phyloP scores from a whole-genome alignment of 148 eudicot species.

The Talinum fruticosum region DNA sequence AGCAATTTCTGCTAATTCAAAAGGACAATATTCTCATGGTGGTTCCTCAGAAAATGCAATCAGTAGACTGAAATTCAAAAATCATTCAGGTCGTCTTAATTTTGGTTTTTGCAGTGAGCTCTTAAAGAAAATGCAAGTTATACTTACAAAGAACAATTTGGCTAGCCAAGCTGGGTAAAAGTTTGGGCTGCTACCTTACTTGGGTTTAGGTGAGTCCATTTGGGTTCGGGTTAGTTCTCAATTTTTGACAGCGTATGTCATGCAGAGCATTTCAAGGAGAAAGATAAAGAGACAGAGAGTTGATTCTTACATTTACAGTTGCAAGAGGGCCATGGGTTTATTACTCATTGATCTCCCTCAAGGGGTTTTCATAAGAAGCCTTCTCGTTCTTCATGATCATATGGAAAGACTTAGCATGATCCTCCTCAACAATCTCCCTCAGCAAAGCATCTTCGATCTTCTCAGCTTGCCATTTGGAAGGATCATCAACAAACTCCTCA shows the following conservation, averaged over 20 bases:
- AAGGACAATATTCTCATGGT: background rate
- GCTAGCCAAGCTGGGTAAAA: no score
- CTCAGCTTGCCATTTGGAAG: conserved; percentile 88
- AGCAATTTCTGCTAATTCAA: conserved; percentile 23
- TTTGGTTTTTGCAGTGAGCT: no score
- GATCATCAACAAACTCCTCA: conserved; percentile 86
- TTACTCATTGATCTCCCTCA: conserved; percentile 32
- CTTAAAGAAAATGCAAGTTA: no score
- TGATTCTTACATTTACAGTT: conserved; percentile 30
- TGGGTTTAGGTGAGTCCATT: no score
- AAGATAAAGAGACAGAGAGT: background rate
- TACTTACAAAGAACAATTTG: no score
- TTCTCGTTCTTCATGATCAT: conserved; percentile 88
- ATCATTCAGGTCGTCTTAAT: no score
- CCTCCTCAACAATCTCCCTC: conserved; percentile 90
- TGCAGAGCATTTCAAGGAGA: background rate
- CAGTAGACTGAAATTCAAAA: no score
- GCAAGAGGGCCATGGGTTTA: conserved; percentile 3
- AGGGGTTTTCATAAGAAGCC: conserved; percentile 66
- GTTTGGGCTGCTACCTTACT: no score
- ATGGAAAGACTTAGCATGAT: conserved; percentile 77
- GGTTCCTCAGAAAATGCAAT: no score
- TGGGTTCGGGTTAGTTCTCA: no score
- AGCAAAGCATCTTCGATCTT: conserved; percentile 85
- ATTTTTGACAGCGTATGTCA: background rate